phyloP scores from a whole-genome alignment of 2,329 filamentous ascomycete species.

The Alternaria sp. region DNA sequence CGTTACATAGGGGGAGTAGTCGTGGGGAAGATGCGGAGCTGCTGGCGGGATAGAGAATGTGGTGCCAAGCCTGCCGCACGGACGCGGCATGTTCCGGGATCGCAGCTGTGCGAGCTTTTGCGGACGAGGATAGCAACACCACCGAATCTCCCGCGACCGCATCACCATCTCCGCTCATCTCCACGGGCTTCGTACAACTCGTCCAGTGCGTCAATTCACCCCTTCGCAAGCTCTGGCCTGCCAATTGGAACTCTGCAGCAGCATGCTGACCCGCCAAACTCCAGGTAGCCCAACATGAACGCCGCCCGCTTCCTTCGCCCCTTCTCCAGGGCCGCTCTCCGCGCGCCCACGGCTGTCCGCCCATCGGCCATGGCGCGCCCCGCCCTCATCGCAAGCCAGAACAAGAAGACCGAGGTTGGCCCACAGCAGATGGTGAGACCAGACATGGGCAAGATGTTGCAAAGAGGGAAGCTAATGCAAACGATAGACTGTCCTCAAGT shows the following conservation, averaged over 20 bases:
- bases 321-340: constrained; percentile 52
- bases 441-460: background rate
- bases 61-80: constrained; percentile 31
- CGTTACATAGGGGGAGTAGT: background rate
- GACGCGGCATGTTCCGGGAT: constrained; percentile 35
- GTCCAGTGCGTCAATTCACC: constrained; percentile 44
- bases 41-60: background rate
- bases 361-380: constrained; percentile 49
- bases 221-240: constrained; percentile 21
- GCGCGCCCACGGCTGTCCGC: constrained; percentile 49
- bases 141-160: constrained; percentile 37
- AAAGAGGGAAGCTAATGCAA: constrained; percentile 27
- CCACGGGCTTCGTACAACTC: constrained; percentile 38
- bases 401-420: constrained; percentile 48
- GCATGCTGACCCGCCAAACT: constrained; percentile 43
- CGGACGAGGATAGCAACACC: constrained; percentile 36
- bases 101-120: constrained; percentile 43
- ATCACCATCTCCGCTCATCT: constrained; percentile 50
- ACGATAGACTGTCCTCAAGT: constrained; percentile 51
- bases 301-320: constrained; percentile 55
- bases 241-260: constrained; percentile 41
- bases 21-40: background rate
- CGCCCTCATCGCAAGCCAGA: constrained; percentile 47
- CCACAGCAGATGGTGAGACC: constrained; percentile 47
- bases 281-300: constrained; percentile 53